Percentiles rank a stretch among this genome's conserved stretches.
Evolutionary conservation across 331 rosid species (phyloP).

Genomic region (Ulmus americana): DNA sequence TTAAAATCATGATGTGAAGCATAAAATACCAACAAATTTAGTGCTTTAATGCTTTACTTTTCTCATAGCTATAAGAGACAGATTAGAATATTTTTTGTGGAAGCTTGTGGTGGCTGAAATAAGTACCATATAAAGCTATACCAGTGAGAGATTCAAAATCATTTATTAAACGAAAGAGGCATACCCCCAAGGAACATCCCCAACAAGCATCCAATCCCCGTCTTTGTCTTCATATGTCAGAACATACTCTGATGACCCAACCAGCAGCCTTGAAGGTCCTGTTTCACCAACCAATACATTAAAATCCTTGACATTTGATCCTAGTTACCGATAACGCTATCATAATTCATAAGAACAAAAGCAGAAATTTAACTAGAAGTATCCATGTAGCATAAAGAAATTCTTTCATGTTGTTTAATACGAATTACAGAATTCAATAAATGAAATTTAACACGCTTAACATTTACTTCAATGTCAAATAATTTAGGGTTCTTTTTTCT

Average conservation of each 20-base stretch:
- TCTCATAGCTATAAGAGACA: neutral
- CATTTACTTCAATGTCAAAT: neutral
- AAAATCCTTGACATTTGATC: constrained; percentile 44
- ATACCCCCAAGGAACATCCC: constrained; percentile 98
- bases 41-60: neutral
- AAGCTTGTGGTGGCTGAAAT: neutral
- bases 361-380: neutral
- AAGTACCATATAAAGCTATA: neutral
- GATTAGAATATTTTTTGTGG: neutral
- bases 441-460: neutral
- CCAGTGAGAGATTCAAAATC: too few relatives aligned
- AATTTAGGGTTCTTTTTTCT: too few relatives aligned
- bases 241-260: constrained; percentile 63
- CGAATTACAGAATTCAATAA: neutral
- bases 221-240: constrained; percentile 95
- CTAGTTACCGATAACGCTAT: constrained; percentile 32
- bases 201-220: constrained; percentile 99
- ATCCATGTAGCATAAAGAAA: constrained; percentile 3
- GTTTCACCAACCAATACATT: constrained; percentile 33
- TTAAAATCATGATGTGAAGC: neutral
- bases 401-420: neutral
- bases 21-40: neutral
- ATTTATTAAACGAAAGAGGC: constrained; percentile 17
- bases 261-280: constrained; percentile 52
- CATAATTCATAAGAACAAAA: constrained; percentile 14